Evolutionary conservation across 2,329 filamentous ascomycete genomes (phyloP), one percentile per base, ranked within the genome.

Genomic region (Penicillium brevicompactum): DNA sequence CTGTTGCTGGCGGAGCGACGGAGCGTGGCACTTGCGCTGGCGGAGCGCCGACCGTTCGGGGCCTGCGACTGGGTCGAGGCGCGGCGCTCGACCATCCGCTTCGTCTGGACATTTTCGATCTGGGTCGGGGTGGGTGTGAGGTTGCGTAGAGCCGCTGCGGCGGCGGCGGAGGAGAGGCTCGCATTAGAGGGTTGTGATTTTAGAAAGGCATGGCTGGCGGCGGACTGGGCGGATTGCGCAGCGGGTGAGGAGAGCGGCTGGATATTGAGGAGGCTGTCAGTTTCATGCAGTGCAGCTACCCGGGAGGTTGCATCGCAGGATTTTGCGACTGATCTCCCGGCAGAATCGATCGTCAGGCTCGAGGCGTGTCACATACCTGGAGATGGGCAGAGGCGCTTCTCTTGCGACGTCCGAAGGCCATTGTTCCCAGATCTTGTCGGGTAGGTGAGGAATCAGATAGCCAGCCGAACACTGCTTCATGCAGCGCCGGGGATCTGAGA

Each of bases 71-170:
- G 90, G 41, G 84, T 76, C 1, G 92, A 96, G 49, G 82, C 82
- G 72, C 83, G 86, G 58, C 92, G 86, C 65, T 91, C 85, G 57
- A 85, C 73, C 69, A 89, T 92, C 69, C 92, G 89, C 78, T 93
- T 96, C 5, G 93, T 96, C 74, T 96, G 89, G 43, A 95, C 85
- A 68, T 91, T 86, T 71, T 86, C 88, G 53, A 96, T 88, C 64
- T 87, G 87, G 49, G 87, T 93, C 21, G 91, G 92, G 2, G 89
- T 87, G 49, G 87, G 87, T 9, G 91, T 87, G 63, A 89, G 85
- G 44, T 88, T 89, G 69, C 88, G 87, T 55, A 97, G 82, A 45
- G 92, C 92, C 27, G 92, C 87, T 14, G 91, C 92, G 6, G 93
- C 92, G 11, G 93, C 93, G 6, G 92, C 90, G 34, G 89, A 88